phyloP scores from a whole-genome alignment of 202 grass and related monocot genomes.

The Musa balbisiana region DNA sequence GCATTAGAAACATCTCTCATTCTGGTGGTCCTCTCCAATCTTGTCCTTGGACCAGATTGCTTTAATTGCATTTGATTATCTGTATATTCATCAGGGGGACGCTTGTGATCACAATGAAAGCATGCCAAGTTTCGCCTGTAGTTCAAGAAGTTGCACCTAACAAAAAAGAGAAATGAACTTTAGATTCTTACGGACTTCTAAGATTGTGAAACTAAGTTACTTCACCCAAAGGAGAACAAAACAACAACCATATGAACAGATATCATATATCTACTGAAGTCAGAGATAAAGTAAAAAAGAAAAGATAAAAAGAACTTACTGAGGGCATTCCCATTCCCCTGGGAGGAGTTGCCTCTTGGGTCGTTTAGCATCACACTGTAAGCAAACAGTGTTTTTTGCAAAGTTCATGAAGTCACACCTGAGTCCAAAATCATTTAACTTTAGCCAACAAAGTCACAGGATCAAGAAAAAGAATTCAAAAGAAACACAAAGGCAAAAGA shows the following conservation, averaged over 20 bases:
- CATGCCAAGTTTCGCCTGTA: conserved; percentile 55
- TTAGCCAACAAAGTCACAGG: conserved; percentile 26
- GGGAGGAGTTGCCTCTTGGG: conserved; percentile 90
- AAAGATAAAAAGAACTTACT: conserved; percentile 34
- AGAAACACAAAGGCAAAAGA: conserved; percentile 14
- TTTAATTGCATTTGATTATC: conserved; percentile 22
- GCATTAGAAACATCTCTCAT: conserved; percentile 60
- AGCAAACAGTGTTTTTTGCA: conserved; percentile 79
- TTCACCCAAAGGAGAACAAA: conserved; percentile 3
- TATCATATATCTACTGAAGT: neutral
- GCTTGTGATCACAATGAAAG: conserved; percentile 74
- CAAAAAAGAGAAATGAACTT: conserved; percentile 19
- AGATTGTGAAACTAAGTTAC: conserved; percentile 7
- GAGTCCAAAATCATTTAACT: conserved; percentile 36
- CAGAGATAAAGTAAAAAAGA: neutral
- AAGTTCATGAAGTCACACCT: conserved; percentile 99
- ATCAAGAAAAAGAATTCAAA: conserved; percentile 26
- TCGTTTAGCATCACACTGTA: conserved; percentile 88
- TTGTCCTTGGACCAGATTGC: conserved; percentile 35
- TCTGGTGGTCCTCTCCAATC: conserved; percentile 40
- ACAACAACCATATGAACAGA: conserved; percentile 20
- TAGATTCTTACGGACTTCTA: conserved; percentile 21
- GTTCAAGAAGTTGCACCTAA: conserved; percentile 96
- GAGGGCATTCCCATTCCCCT: conserved; percentile 93
- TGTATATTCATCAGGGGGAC: conserved; percentile 44